Percentiles rank a stretch among this genome's conserved stretches.
These are phyloP conservation scores for Capronia americana DNA, from an alignment of 2,329 filamentous ascomycete species.

Conservation along the genomic window DNA sequence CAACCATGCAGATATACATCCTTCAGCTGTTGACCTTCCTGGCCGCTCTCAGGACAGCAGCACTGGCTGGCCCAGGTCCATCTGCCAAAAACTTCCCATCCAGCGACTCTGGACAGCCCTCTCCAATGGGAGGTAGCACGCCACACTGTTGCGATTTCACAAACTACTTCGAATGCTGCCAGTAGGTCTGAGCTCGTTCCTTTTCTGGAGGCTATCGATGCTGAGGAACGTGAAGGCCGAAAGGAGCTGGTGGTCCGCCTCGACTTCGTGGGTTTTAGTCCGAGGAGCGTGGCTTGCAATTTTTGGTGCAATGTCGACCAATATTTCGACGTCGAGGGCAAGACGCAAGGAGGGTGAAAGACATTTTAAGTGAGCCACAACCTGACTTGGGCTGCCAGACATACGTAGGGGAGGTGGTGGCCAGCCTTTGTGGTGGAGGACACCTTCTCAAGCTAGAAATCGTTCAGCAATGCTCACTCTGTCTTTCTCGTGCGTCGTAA, in stretches of 20 bases:
- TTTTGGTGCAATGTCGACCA: not conserved
- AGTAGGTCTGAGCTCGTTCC: not conserved
- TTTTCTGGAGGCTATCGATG: not conserved
- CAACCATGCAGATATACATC: no score
- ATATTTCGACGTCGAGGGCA: not conserved
- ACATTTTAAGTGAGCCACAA: not conserved
- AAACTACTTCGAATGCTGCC: constrained; percentile 1
- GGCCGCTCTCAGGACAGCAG: no score
- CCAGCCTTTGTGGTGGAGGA: not conserved
- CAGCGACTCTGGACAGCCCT: not conserved
- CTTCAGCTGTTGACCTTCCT: no score
- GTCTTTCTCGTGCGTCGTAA: not conserved
- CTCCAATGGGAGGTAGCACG: not conserved
- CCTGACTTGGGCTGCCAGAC: not conserved
- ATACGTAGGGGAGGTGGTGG: not conserved
- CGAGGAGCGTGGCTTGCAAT: not conserved
- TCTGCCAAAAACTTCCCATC: not conserved
- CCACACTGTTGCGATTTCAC: not conserved
- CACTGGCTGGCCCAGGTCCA: not conserved
- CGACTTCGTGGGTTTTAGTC: not conserved
- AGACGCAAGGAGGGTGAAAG: not conserved
- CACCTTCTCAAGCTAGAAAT: not conserved
- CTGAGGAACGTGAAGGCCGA: not conserved
- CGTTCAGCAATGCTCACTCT: not conserved
- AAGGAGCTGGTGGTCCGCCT: not conserved